These are phyloP conservation scores for Thelonectria blattea DNA, from an alignment of 2,329 filamentous ascomycete genomes.

Conservation along the genomic window DNA sequence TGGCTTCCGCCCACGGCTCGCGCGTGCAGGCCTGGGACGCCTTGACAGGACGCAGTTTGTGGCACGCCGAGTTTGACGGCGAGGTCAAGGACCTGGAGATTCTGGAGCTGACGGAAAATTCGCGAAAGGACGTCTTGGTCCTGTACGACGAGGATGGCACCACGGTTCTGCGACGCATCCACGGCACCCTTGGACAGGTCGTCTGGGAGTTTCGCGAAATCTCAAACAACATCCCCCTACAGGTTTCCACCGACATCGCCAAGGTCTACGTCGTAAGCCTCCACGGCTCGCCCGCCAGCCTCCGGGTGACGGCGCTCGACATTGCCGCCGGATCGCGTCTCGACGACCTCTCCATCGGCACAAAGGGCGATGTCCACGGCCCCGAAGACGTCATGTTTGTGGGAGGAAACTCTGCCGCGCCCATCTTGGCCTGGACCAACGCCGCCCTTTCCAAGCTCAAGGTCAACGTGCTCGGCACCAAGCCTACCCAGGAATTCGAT, in stretches of 20 bases:
- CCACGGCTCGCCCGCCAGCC: slow-evolving; percentile 71
- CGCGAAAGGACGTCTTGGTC: slow-evolving; percentile 73
- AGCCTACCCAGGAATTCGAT: slow-evolving; percentile 60
- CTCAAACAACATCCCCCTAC: slow-evolving; percentile 74
- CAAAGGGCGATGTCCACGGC: slow-evolving; percentile 74
- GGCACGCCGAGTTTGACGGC: slow-evolving; percentile 69
- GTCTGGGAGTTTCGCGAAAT: slow-evolving; percentile 80
- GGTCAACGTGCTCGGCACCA: slow-evolving; percentile 72
- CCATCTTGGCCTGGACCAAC: slow-evolving; percentile 79
- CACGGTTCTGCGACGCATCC: slow-evolving; percentile 71
- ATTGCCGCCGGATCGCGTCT: slow-evolving; percentile 72
- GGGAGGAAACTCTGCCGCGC: slow-evolving; percentile 76
- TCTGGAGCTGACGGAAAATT: slow-evolving; percentile 69
- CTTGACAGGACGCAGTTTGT: slow-evolving; percentile 77
- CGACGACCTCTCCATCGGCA: slow-evolving; percentile 73
- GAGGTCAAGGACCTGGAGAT: slow-evolving; percentile 75
- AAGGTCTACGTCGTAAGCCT: slow-evolving; percentile 79
- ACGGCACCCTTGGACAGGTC: slow-evolving; percentile 72
- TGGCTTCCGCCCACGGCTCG: slow-evolving; percentile 75
- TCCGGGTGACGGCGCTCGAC: slow-evolving; percentile 79
- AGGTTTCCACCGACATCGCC: slow-evolving; percentile 73
- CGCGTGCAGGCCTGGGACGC: slow-evolving; percentile 84
- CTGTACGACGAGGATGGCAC: slow-evolving; percentile 66
- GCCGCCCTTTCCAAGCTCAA: slow-evolving; percentile 65
- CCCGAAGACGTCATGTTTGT: slow-evolving; percentile 73